These are phyloP conservation scores for Apiospora hydei DNA, from an alignment of 2,329 filamentous ascomycete genomes.

Conservation along the genomic window DNA sequence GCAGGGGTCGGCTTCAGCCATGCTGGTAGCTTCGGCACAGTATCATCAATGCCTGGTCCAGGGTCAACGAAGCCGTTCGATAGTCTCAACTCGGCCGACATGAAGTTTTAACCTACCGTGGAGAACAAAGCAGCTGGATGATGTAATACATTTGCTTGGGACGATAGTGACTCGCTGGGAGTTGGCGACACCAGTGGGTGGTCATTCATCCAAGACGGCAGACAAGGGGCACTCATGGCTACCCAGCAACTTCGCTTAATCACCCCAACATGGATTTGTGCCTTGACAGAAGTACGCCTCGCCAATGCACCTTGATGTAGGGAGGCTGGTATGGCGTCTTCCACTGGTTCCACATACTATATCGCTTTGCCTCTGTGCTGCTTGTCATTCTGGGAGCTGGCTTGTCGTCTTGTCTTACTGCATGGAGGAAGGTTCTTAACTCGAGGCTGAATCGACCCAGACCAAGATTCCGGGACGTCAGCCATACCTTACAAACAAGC, in stretches of 20 bases:
- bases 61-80: neutral
- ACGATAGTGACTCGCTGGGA: neutral
- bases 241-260: constrained; percentile 13
- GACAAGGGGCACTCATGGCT: constrained; percentile 15
- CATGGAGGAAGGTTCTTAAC: neutral
- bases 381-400: neutral
- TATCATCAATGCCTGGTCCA: neutral
- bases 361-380: neutral
- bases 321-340: neutral
- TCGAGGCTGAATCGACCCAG: neutral
- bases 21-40: neutral
- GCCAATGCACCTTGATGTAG: neutral
- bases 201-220: constrained; percentile 3
- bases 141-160: neutral
- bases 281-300: neutral
- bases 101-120: neutral
- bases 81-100: neutral
- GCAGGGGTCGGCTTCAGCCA: neutral
- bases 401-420: neutral
- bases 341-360: neutral
- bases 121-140: neutral
- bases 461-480: constrained; percentile 11
- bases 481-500: neutral
- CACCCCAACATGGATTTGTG: neutral
- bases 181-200: neutral